Percentiles rank a stretch among this genome's conserved stretches.
Conservation (phyloP, 1,284 basidiomycete genomes). For the Cutaneotrichosporon dermatis region DNA sequence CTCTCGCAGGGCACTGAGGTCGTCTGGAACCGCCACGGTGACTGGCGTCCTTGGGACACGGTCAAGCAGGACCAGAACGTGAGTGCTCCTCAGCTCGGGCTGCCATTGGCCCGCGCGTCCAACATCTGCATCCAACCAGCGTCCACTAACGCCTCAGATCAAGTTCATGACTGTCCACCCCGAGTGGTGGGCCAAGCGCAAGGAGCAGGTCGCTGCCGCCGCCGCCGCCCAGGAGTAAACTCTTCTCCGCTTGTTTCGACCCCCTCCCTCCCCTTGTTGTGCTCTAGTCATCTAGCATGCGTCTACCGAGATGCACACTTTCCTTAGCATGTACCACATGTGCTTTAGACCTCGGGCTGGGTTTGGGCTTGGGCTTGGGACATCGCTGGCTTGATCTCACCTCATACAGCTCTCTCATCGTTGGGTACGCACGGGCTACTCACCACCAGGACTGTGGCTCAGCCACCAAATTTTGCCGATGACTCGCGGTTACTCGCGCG, state of each 20-base stretch:
- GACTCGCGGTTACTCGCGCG: too few species aligned
- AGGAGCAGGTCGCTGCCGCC: slow-evolving; percentile 18
- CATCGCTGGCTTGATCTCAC: too few species aligned
- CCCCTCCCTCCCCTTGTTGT: neutral
- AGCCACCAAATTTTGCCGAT: too few species aligned
- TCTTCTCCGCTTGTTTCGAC: too few species aligned
- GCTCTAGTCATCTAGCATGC: neutral
- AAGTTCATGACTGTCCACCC: slow-evolving; percentile 38
- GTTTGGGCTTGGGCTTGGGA: neutral
- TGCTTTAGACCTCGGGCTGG: neutral
- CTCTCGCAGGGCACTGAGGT: slow-evolving; percentile 45
- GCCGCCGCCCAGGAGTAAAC: slow-evolving; percentile 1
- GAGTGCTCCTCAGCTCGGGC: neutral
- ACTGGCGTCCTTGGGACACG: slow-evolving; percentile 47
- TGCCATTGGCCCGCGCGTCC: neutral
- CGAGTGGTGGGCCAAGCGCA: slow-evolving; percentile 44
- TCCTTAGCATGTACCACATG: too few species aligned
- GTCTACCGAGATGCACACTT: too few species aligned
- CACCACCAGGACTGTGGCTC: neutral
- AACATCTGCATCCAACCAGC: neutral
- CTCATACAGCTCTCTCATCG: neutral
- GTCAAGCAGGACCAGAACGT: slow-evolving; percentile 47
- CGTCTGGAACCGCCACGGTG: slow-evolving; percentile 44
- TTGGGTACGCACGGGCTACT: neutral
- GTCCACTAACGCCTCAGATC: slow-evolving; percentile 19